phyloP scores from a whole-genome alignment of 768 basidiomycete species.

The Exsudoporus frostii region DNA sequence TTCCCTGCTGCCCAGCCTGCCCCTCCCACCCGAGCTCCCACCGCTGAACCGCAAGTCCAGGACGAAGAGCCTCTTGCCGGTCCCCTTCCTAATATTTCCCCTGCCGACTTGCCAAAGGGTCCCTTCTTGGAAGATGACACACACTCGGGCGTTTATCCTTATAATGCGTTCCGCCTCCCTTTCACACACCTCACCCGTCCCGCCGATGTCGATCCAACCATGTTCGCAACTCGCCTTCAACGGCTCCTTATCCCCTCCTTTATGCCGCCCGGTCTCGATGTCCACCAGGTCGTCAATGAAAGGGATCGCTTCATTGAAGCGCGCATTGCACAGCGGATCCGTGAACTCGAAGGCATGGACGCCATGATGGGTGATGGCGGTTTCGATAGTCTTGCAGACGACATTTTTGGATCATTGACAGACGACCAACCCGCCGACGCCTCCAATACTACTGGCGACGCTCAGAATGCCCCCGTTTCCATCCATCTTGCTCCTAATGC shows the following conservation, averaged over 20 bases:
- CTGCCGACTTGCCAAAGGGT: conserved; percentile 65
- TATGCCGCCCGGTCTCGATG: conserved; percentile 90
- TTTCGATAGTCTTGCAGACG: conserved; percentile 51
- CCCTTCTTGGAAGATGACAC: conserved; percentile 77
- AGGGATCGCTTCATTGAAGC: conserved; percentile 89
- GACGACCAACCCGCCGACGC: conserved; percentile 17
- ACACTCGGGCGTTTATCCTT: conserved; percentile 82
- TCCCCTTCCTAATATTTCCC: conserved; percentile 39
- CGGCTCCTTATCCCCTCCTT: conserved; percentile 83
- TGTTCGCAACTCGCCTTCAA: conserved; percentile 72
- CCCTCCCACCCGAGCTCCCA: conserved; percentile 11
- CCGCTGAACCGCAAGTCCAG: conserved; percentile 42
- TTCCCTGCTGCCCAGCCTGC: conserved; percentile 26
- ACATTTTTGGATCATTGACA: conserved; percentile 18
- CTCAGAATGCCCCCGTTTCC: conserved; percentile 1
- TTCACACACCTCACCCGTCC: conserved; percentile 75
- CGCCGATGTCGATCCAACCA: conserved; percentile 53
- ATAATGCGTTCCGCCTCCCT: conserved; percentile 86
- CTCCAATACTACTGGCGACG: conserved; percentile 35
- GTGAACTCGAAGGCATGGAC: conserved; percentile 77
- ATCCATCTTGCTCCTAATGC: conserved; percentile 57
- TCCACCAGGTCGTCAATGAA: conserved; percentile 87
- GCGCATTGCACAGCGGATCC: conserved; percentile 82
- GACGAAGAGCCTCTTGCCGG: conserved; percentile 49
- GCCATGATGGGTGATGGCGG: conserved; percentile 78